Conservation (phyloP, 495 filamentous ascomycete species). For the Coniosporium apollinis region DNA sequence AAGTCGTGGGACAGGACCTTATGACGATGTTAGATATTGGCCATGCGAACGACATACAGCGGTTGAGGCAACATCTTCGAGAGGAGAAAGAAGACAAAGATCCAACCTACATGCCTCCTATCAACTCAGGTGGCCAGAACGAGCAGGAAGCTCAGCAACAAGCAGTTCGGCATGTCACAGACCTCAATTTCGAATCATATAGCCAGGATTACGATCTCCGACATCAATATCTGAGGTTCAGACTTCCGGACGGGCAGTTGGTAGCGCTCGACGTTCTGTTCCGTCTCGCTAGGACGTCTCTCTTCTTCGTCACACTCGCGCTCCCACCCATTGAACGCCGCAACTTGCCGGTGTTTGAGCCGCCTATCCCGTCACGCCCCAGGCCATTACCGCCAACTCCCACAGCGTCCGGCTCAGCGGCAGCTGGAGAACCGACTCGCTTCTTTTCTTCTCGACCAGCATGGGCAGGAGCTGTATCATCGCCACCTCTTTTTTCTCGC, state of each 20-base stretch:
- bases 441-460: no score
- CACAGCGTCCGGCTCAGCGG: no score
- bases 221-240: slow-evolving; percentile 11
- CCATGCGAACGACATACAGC: slow-evolving; percentile 12
- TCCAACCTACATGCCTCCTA: slow-evolving; percentile 26
- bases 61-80: slow-evolving; percentile 17
- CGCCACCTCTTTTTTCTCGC: no score
- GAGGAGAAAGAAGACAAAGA: slow-evolving; percentile 23
- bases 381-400: no score
- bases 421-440: no score
- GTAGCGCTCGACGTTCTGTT: slow-evolving; percentile 11
- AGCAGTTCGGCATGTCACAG: slow-evolving; percentile 11
- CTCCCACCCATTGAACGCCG: slow-evolving; percentile 6
- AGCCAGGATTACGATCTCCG: slow-evolving; percentile 13
- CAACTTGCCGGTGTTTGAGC: no score
- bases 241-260: slow-evolving; percentile 7
- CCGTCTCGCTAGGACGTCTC: slow-evolving; percentile 15
- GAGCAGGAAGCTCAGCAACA: slow-evolving; percentile 12
- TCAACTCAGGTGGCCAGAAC: slow-evolving; percentile 16
- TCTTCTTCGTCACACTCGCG: slow-evolving; percentile 18
- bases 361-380: no score
- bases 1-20: slow-evolving; percentile 18
- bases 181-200: slow-evolving; percentile 13
- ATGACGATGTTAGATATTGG: slow-evolving; percentile 4
- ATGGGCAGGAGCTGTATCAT: no score